Conservation (phyloP, 805 yeast species). For the Isabelozyma rhagii region DNA sequence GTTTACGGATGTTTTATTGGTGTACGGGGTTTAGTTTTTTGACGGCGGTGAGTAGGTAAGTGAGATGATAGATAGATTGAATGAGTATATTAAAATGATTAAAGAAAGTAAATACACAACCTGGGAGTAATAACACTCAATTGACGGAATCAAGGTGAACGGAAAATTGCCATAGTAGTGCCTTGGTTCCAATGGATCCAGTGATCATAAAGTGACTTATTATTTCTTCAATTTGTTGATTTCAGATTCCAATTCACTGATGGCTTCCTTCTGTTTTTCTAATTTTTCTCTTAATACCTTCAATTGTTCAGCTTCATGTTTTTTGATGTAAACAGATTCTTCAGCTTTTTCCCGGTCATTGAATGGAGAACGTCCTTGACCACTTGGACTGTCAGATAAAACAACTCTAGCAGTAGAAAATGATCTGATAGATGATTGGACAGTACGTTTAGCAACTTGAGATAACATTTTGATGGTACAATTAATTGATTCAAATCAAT, state of each 20-base stretch:
- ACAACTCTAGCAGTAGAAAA: conserved; percentile 28
- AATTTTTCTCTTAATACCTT: conserved; percentile 71
- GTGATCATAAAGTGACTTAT: neutral
- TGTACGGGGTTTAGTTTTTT: too few species aligned
- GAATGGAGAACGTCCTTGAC: conserved; percentile 26
- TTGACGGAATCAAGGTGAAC: neutral
- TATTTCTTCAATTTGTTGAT: conserved; percentile 49
- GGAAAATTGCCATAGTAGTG: neutral
- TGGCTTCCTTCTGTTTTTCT: conserved; percentile 65
- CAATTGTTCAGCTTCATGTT: conserved; percentile 88
- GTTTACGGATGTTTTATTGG: too few species aligned
- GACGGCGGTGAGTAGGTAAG: too few species aligned
- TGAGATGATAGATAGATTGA: too few species aligned
- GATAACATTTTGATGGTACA: conserved; percentile 14
- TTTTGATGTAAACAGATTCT: conserved; percentile 80
- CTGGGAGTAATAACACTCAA: too few species aligned
- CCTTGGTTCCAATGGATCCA: neutral
- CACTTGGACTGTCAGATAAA: conserved; percentile 18
- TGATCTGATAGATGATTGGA: conserved; percentile 24
- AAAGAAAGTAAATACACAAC: too few species aligned
- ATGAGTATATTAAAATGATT: too few species aligned
- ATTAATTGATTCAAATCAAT: neutral
- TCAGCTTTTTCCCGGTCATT: conserved; percentile 89
- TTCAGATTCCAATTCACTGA: conserved; percentile 48
- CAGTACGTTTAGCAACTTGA: conserved; percentile 18